Conservation (phyloP, 2,329 filamentous ascomycete genomes). For the Ophiosphaerella korrae region DNA sequence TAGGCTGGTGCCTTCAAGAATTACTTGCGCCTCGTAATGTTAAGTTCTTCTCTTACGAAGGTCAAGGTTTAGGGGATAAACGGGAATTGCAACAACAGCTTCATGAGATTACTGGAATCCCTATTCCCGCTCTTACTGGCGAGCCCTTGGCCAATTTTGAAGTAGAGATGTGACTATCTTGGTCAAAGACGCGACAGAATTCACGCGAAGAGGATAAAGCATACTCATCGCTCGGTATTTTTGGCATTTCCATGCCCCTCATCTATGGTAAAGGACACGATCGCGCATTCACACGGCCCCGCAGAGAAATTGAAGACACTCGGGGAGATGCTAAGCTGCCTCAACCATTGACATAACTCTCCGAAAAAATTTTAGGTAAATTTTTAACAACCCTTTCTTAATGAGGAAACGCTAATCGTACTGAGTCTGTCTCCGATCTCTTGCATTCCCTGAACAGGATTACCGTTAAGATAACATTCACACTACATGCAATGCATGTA, state of each 20-base stretch:
- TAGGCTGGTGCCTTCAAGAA: not conserved
- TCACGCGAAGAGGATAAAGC: slow-evolving; percentile 16
- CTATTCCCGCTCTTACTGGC: not conserved
- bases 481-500: slow-evolving; percentile 26
- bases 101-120: not conserved
- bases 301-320: not conserved
- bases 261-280: not conserved
- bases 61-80: not conserved
- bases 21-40: not conserved
- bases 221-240: slow-evolving; percentile 22
- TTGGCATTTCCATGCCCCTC: slow-evolving; percentile 12
- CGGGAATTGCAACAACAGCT: not conserved
- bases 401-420: slow-evolving; percentile 1
- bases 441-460: slow-evolving; percentile 14
- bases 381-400: no score
- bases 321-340: no score
- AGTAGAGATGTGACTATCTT: slow-evolving; percentile 18
- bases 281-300: not conserved
- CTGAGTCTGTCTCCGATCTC: slow-evolving; percentile 13
- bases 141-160: not conserved
- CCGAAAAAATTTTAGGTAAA: no score
- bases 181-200: slow-evolving; percentile 17
- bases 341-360: no score
- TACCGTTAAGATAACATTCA: slow-evolving; percentile 7
- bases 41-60: slow-evolving; percentile 1